phyloP scores from a whole-genome alignment of 129 eudicot species.

The Artemisia argyi region DNA sequence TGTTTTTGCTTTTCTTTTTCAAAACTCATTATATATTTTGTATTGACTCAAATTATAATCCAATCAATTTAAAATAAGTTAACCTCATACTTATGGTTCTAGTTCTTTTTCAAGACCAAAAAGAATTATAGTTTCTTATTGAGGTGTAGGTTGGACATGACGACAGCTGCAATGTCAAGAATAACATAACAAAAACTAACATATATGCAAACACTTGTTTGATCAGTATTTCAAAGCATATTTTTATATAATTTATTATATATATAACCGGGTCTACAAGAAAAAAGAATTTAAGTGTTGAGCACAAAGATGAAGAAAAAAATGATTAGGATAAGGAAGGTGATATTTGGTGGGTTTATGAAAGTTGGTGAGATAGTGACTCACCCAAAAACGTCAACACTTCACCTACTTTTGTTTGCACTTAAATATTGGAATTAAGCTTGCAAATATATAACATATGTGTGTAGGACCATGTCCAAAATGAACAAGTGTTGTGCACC shows the following conservation, averaged over 20 bases:
- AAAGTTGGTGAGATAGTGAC: slow-evolving; percentile 59
- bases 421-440: too few species aligned
- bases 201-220: background rate
- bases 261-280: background rate
- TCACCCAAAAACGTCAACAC: slow-evolving; percentile 31
- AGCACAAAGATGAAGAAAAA: background rate
- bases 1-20: too few species aligned
- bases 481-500: too few species aligned
- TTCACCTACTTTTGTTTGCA: slow-evolving; percentile 36
- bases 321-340: slow-evolving; percentile 4
- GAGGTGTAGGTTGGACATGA: background rate
- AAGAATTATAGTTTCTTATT: too few species aligned
- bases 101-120: too few species aligned
- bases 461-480: too few species aligned
- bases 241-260: too few species aligned
- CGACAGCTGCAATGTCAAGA: background rate
- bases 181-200: background rate
- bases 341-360: slow-evolving; percentile 15
- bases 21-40: too few species aligned
- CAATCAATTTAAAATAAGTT: too few species aligned
- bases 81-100: too few species aligned
- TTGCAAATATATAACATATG: too few species aligned
- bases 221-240: background rate
- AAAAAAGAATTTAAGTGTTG: background rate
- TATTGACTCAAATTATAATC: too few species aligned